Evolutionary conservation across 805 yeast species (phyloP).

Genomic region (Pichia eremophila): DNA sequence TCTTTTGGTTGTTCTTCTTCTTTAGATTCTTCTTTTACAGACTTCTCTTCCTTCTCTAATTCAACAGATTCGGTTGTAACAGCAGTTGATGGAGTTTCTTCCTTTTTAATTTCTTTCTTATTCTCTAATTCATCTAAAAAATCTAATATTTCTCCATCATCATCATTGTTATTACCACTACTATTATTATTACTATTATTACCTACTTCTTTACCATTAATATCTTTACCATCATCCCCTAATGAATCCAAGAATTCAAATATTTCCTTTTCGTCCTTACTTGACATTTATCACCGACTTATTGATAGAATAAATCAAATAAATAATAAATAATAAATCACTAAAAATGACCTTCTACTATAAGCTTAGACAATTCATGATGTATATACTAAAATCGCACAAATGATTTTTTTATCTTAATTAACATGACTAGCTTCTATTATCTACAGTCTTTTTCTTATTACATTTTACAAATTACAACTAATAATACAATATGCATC

Average conservation of each 20-base stretch:
- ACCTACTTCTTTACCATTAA: slow-evolving; percentile 1
- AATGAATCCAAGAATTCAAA: slow-evolving; percentile 72
- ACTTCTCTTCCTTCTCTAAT: not conserved
- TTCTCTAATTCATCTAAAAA: slow-evolving; percentile 58
- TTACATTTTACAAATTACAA: not conserved
- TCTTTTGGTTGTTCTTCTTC: not conserved
- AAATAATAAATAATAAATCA: no score
- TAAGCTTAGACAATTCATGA: no score
- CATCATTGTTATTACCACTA: no score
- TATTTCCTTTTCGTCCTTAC: slow-evolving; percentile 53
- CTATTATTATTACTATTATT: no score
- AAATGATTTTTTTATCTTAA: no score
- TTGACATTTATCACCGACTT: not conserved
- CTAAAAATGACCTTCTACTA: no score
- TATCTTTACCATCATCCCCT: slow-evolving; percentile 40
- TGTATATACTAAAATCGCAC: no score
- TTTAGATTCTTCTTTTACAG: not conserved
- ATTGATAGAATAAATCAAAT: no score
- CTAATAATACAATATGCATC: slow-evolving; percentile 16
- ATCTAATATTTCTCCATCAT: slow-evolving; percentile 43
- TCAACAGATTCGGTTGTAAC: not conserved
- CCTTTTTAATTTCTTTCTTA: slow-evolving; percentile 1
- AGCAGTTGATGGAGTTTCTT: not conserved
- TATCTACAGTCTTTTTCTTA: not conserved
- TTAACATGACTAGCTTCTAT: no score